Evolutionary conservation across 108 stramenopile genomes (phyloP), one percentile per base, ranked within the genome.

Genomic region (Phaeodactylum tricornutum): DNA sequence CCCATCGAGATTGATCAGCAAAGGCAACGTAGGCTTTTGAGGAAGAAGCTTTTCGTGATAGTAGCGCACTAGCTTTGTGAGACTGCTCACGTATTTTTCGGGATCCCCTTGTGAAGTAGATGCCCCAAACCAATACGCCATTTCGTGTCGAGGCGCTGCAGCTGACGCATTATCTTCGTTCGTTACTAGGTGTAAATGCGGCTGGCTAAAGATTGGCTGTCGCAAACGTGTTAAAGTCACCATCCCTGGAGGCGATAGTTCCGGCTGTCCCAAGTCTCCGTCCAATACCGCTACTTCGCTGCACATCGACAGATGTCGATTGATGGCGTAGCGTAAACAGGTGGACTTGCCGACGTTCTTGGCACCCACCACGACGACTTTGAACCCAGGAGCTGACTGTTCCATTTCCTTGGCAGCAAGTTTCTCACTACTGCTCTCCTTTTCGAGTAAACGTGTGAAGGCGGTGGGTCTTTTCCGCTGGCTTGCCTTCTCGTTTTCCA

Each of bases 291-390:
- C 80, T 33, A 95, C 79, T 17, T 49, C 31, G 45, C 29, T 39
- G 32, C 20, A 23, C 26, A 27, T 24, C 4, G 72, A 66, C 40
- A 96, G 56, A 9, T 84, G 22, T 6, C 79, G 80, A 72, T 96
- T 92, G 12, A 74, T 59, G 29, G 71, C 42, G 55, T 84, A 92
- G 27, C 91, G 79, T 20, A 86, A 68, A 52, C 72, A 65, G 7
- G 87, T 94, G 16, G 81, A 84, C 57, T 96, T 96, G 6, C 95
- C 95, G 1, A 87, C 87, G 4, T 89, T 87, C 51, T 94, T 91
- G 17, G 84, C 92, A 17, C 95, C 95, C 71, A 84, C 89, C 16
- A 94, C 61, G 14, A 42, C 53, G 1, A 55, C 41, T n/a, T n/a
- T n/a, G n/a, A n/a, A n/a, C n/a, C n/a, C n/a, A n/a, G n/a, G n/a